Percentiles rank a stretch among this genome's conserved stretches.
These are phyloP conservation scores for Haplosporangium gracile DNA, from an alignment of 192 early-diverging fungal species.

Conservation along the genomic window DNA sequence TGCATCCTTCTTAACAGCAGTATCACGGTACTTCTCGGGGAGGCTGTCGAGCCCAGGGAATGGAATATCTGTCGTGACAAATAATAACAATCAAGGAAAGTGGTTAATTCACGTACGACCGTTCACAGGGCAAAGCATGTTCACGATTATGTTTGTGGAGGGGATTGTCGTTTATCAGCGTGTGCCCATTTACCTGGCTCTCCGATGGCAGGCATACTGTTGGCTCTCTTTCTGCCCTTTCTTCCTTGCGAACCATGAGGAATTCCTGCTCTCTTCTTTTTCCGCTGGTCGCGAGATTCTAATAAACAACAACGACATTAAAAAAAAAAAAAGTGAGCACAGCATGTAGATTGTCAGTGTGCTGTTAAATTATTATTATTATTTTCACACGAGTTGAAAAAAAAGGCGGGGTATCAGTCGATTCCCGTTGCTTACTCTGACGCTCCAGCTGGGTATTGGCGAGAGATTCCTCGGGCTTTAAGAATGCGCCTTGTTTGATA, in stretches of 20 bases:
- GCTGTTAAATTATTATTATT: not conserved
- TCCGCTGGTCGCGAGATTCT: constrained; percentile 30
- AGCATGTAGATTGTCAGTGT: not conserved
- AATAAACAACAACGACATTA: not conserved
- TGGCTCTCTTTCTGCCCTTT: constrained; percentile 51
- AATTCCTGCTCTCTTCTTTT: constrained; percentile 44
- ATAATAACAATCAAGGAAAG: not conserved
- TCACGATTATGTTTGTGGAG: not conserved
- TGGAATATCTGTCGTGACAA: constrained; percentile 6
- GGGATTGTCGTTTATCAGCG: not conserved
- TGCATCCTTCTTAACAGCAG: constrained; percentile 23
- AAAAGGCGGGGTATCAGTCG: not conserved
- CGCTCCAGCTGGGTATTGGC: constrained; percentile 24
- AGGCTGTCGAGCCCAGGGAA: not conserved
- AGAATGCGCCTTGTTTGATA: constrained; percentile 40
- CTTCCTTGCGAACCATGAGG: constrained; percentile 34
- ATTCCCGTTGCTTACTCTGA: constrained; percentile 22
- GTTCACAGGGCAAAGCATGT: not conserved
- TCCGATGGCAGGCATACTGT: constrained; percentile 48
- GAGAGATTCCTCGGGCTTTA: constrained; percentile 33
- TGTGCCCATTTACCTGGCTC: constrained; percentile 38
- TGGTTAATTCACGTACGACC: not conserved
- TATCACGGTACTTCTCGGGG: constrained; percentile 26
- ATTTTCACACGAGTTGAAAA: not conserved
- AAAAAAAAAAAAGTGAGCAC: not conserved